Evolutionary conservation across 345 rosid genomes (phyloP), one percentile per base, ranked within the genome.

Genomic region (Eucalyptus cloeziana): DNA sequence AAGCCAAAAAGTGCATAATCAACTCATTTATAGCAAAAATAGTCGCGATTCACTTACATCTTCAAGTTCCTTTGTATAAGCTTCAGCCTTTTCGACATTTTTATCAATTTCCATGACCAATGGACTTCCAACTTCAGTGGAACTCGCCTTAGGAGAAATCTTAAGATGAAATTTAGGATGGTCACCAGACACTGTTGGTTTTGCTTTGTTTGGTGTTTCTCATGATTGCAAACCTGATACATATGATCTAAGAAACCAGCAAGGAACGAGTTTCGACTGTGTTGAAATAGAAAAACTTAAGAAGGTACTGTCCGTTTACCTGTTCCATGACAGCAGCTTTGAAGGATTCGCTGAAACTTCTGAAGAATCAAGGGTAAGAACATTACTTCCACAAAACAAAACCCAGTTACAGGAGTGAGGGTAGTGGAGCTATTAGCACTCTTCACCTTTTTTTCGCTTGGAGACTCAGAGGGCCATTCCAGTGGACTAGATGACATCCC

Each of bases 11-110:
- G 17, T 22, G 31, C 86, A 45, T 30, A 7, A 62, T 31, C 45
- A 76, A 71, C n/a, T 43, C 54, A 64, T 47, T 50, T 21, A 86
- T 24, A 33, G 27, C 1, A 15, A 40, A 47, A 31, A 67, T 45
- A 71, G 37, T 3, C 8, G 5, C 49, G 67, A 21, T 87, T 87
- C 83, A 92, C 96, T 94, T 92, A 96, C 99, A 92, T 93, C 94
- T 45, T 97, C 99, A 87, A 98, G 98, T 91, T 94, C 95, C 91
- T 93, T 97, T 80, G 92, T 88, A 89, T 37, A 98, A 88, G 94
- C 97, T 92, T 97, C 99, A 69, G 98, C 98, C 92, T 91, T 96
- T 90, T 94, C 93, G 54, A 94, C 92, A 88, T 92, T 95, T 86
- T 90, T 95, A 89, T 93, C 91, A 89, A 86, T 91, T 90, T 96